Evolutionary conservation across 305 asterid genomes (phyloP).

Genomic region (Fraxinus angustifolia): DNA sequence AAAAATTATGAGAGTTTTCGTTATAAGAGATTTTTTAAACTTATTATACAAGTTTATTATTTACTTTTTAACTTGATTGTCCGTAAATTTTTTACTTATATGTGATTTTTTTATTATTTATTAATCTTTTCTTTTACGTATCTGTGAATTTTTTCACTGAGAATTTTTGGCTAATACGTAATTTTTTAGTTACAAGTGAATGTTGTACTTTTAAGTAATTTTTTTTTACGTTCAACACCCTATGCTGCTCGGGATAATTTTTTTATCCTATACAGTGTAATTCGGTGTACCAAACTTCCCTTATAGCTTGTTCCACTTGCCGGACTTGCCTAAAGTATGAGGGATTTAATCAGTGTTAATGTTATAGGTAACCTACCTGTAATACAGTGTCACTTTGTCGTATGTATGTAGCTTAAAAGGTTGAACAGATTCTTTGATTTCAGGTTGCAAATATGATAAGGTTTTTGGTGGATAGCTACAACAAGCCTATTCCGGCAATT

Average conservation of each 20-base stretch:
- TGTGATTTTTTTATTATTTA: background rate
- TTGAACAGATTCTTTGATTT: background rate
- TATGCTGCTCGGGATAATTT: background rate
- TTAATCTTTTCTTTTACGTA: background rate
- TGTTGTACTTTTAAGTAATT: background rate
- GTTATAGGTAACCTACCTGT: background rate
- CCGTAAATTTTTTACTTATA: background rate
- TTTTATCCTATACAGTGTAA: background rate
- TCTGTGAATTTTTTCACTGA: background rate
- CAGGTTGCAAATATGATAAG: conserved; percentile 91
- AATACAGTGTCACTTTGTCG: background rate
- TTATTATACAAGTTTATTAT: background rate
- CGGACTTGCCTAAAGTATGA: background rate
- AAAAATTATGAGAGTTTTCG: too few relatives aligned
- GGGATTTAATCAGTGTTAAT: background rate
- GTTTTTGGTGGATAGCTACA: conserved; percentile 86
- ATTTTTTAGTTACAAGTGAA: background rate
- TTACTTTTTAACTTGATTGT: background rate
- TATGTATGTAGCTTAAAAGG: background rate
- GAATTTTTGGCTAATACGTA: background rate
- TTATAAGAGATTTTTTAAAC: background rate
- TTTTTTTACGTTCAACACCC: background rate
- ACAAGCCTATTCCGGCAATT: conserved; percentile 88
- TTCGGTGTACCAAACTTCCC: background rate
- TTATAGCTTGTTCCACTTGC: background rate